These are phyloP conservation scores for Neonothopanus nambi DNA, from an alignment of 1,284 basidiomycete species.

Conservation along the genomic window DNA sequence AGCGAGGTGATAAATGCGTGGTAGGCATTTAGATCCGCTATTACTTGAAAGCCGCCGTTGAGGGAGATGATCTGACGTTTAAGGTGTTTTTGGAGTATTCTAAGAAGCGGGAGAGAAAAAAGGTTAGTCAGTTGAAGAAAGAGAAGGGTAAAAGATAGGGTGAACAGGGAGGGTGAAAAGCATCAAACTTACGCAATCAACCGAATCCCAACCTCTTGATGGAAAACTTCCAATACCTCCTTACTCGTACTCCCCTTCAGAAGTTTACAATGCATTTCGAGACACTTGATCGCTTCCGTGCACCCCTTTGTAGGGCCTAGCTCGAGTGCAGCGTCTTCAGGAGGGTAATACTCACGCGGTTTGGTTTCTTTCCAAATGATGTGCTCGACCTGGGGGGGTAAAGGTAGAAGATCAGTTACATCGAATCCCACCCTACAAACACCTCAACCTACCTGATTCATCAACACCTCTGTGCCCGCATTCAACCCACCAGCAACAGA, in stretches of 20 bases:
- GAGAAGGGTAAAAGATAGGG: not conserved
- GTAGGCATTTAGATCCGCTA: slow-evolving; percentile 94
- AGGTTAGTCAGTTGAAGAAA: not conserved
- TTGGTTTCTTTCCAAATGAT: slow-evolving; percentile 84
- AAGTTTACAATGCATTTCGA: slow-evolving; percentile 88
- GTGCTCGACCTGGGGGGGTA: slow-evolving; percentile 81
- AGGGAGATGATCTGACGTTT: slow-evolving; percentile 96
- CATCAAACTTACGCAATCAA: slow-evolving; percentile 90
- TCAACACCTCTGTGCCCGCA: slow-evolving; percentile 92
- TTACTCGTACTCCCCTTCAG: slow-evolving; percentile 92
- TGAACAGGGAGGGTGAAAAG: no score
- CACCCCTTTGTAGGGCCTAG: slow-evolving; percentile 89
- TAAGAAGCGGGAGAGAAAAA: slow-evolving; percentile 28
- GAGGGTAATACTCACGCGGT: slow-evolving; percentile 88
- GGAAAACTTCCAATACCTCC: slow-evolving; percentile 96
- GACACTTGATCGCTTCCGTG: slow-evolving; percentile 79
- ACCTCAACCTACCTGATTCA: slow-evolving; percentile 80
- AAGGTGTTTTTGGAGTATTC: slow-evolving; percentile 94
- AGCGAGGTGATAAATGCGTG: slow-evolving; percentile 84
- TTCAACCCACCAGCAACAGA: slow-evolving; percentile 92
- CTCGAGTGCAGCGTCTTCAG: slow-evolving; percentile 67
- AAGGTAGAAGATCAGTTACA: no score
- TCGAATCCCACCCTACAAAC: no score
- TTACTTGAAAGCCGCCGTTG: slow-evolving; percentile 92
- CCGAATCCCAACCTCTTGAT: slow-evolving; percentile 94